These are phyloP conservation scores for Bacidia rubella DNA, from an alignment of 495 filamentous ascomycete genomes.

Conservation along the genomic window DNA sequence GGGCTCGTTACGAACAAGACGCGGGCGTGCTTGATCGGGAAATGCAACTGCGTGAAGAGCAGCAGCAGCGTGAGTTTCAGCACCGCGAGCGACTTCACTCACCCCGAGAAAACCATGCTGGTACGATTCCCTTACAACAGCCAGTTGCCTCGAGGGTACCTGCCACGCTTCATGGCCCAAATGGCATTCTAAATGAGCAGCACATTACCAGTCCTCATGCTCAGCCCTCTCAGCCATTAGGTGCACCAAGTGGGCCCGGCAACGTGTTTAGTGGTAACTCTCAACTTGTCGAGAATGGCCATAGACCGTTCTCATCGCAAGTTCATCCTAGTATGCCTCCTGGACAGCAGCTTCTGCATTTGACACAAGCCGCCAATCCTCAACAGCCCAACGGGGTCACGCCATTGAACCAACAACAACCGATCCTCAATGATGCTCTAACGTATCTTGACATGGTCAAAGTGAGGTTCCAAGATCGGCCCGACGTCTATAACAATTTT, in stretches of 20 bases:
- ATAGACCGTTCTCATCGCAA: slow-evolving; percentile 52
- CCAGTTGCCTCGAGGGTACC: slow-evolving; percentile 73
- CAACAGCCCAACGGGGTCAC: slow-evolving; percentile 41
- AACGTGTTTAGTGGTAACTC: slow-evolving; percentile 55
- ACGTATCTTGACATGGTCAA: slow-evolving; percentile 99
- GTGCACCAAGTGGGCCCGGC: slow-evolving; percentile 50
- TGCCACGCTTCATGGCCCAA: slow-evolving; percentile 72
- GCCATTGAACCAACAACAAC: slow-evolving; percentile 66
- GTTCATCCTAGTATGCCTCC: slow-evolving; percentile 38
- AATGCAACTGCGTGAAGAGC: slow-evolving; percentile 35
- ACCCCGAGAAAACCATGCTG: slow-evolving; percentile 70
- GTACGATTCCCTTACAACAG: slow-evolving; percentile 77
- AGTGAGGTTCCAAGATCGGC: slow-evolving; percentile 91
- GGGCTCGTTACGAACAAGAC: slow-evolving; percentile 54
- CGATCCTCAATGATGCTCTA: slow-evolving; percentile 90
- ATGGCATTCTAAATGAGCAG: slow-evolving; percentile 54
- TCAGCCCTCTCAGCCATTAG: slow-evolving; percentile 41
- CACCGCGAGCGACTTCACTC: slow-evolving; percentile 29
- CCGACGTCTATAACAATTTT: slow-evolving; percentile 96
- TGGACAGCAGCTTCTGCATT: slow-evolving; percentile 48
- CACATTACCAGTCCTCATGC: slow-evolving; percentile 46
- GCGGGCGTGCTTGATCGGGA: slow-evolving; percentile 39
- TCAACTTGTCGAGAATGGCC: slow-evolving; percentile 44
- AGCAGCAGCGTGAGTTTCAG: slow-evolving; percentile 31
- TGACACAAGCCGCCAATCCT: slow-evolving; percentile 29